Evolutionary conservation across 495 filamentous ascomycete genomes (phyloP).

Genomic region (Hypoxylon lienhwacheense): DNA sequence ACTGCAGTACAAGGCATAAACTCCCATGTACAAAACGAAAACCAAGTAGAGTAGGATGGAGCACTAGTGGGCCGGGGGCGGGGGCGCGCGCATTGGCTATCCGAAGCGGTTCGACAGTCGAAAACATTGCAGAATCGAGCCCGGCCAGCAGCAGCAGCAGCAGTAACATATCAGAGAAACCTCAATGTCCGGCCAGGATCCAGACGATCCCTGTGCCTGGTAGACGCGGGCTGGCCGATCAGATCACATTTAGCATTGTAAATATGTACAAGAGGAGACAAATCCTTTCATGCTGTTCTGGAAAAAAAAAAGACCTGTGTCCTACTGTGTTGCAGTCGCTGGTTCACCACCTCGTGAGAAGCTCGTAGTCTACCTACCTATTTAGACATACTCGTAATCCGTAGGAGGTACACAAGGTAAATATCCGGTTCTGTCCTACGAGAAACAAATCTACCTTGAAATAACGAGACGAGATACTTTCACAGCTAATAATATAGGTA

Average conservation of each 20-base stretch:
- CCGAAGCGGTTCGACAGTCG: conserved; percentile 23
- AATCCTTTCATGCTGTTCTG: conserved; percentile 33
- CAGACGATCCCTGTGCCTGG: conserved; percentile 8
- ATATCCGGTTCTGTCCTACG: no score
- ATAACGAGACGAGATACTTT: no score
- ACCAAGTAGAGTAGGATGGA: conserved; percentile 30
- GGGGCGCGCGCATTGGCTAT: conserved; percentile 31
- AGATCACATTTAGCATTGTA: conserved; percentile 31
- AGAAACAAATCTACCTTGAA: no score
- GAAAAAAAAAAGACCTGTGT: conserved; percentile 7
- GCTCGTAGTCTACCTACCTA: no score
- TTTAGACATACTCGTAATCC: no score
- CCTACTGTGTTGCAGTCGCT: neutral
- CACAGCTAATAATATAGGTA: no score
- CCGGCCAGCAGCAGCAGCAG: conserved; percentile 1
- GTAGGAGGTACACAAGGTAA: no score
- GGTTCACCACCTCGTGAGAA: no score
- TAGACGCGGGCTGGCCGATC: conserved; percentile 7
- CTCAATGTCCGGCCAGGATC: conserved; percentile 7
- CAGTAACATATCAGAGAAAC: conserved; percentile 5
- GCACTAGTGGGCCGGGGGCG: conserved; percentile 15
- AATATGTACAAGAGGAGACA: conserved; percentile 40
- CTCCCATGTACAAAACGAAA: conserved; percentile 27
- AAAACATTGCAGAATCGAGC: conserved; percentile 17
- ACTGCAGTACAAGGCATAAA: conserved; percentile 22